Evolutionary conservation across 768 basidiomycete genomes (phyloP).

Genomic region (Boletales sp.): DNA sequence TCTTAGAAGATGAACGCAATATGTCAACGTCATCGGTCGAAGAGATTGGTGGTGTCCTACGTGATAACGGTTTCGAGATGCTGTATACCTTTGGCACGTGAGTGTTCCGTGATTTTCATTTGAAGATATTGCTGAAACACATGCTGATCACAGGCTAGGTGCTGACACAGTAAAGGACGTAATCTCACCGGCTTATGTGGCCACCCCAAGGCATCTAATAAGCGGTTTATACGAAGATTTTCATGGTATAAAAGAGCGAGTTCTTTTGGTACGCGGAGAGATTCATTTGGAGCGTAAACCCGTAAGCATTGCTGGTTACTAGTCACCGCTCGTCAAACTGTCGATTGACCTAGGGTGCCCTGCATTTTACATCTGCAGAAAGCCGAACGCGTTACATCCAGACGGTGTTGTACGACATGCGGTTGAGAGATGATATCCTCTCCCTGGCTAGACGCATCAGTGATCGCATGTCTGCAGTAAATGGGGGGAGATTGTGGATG

Average conservation of each 20-base stretch:
- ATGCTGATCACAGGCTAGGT: constrained; percentile 27
- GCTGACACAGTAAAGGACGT: constrained; percentile 39
- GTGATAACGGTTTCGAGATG: constrained; percentile 37
- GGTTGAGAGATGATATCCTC: constrained; percentile 20
- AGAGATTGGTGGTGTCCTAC: constrained; percentile 30
- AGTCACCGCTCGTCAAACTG: too few relatives aligned
- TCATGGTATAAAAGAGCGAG: constrained; percentile 26
- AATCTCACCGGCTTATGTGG: constrained; percentile 31
- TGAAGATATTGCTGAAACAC: neutral
- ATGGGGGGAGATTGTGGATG: constrained; percentile 39
- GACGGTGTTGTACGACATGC: constrained; percentile 31
- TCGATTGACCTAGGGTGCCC: constrained; percentile 25
- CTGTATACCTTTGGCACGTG: constrained; percentile 41
- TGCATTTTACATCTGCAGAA: constrained; percentile 32
- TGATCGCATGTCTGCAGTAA: constrained; percentile 27
- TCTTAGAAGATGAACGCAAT: constrained; percentile 19
- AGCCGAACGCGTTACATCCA: constrained; percentile 26
- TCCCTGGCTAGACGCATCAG: constrained; percentile 29
- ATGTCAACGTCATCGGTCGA: constrained; percentile 22
- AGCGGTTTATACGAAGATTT: constrained; percentile 41
- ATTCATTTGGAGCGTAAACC: constrained; percentile 38
- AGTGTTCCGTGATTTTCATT: constrained; percentile 13
- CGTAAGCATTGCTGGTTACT: constrained; percentile 20
- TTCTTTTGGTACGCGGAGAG: constrained; percentile 40
- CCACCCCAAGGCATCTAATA: constrained; percentile 30